Evolutionary conservation across 177 flowering plant genomes (phyloP).

Genomic region (Vitis hybrid): DNA sequence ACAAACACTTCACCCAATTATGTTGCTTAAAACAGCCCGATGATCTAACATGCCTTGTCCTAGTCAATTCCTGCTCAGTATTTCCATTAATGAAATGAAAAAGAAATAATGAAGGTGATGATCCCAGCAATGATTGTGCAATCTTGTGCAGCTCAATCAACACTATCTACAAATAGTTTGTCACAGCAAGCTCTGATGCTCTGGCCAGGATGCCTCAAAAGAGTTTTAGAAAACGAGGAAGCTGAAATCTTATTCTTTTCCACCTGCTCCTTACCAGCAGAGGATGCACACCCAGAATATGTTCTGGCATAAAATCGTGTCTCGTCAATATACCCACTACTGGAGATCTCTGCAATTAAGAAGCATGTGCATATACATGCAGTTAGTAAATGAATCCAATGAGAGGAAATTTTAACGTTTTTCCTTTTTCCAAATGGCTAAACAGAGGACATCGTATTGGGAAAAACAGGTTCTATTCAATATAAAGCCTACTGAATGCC

Average conservation of each 20-base stretch:
- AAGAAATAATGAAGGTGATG: background rate
- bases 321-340: constrained; percentile 92
- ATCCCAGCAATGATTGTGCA: background rate
- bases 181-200: background rate
- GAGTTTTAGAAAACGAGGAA: constrained; percentile 28
- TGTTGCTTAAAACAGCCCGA: background rate
- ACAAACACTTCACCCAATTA: too few relatives aligned
- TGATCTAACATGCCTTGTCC: background rate
- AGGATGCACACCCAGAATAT: constrained; percentile 73
- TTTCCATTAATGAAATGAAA: too few relatives aligned
- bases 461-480: too few relatives aligned
- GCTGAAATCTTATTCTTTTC: constrained; percentile 59
- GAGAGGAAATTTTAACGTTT: background rate
- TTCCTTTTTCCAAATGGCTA: too few relatives aligned
- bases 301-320: constrained; percentile 96
- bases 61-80: background rate
- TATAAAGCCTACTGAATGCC: too few relatives aligned
- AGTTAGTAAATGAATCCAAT: background rate
- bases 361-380: background rate
- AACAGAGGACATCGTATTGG: too few relatives aligned
- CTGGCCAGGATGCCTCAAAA: constrained; percentile 17
- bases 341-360: constrained; percentile 64
- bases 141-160: background rate
- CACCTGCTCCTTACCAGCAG: constrained; percentile 52
- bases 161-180: constrained; percentile 4